These are phyloP conservation scores for Geranomyces michiganensis DNA, from an alignment of 192 early-diverging fungal genomes.

Conservation along the genomic window DNA sequence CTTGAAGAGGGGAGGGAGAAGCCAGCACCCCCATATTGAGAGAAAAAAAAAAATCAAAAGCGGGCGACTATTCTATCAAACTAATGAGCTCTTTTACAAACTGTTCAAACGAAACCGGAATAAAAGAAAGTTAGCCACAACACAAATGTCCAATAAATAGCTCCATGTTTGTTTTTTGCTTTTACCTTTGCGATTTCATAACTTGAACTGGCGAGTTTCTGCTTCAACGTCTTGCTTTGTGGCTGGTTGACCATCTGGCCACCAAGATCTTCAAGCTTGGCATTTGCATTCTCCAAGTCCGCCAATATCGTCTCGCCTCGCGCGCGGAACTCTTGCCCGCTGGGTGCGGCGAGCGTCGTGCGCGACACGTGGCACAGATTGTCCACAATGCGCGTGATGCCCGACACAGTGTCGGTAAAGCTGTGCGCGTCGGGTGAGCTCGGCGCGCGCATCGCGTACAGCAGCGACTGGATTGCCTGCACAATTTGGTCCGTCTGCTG, in stretches of 20 bases:
- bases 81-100: slow-evolving; percentile 81
- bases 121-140: slow-evolving; percentile 4
- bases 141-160: neutral
- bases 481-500: slow-evolving; percentile 76
- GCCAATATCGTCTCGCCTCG: slow-evolving; percentile 64
- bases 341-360: slow-evolving; percentile 48
- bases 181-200: slow-evolving; percentile 85
- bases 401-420: slow-evolving; percentile 57
- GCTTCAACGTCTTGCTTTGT: slow-evolving; percentile 70
- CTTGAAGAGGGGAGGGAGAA: neutral
- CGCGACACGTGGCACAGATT: slow-evolving; percentile 57
- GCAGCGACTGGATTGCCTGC: slow-evolving; percentile 73
- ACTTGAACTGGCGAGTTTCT: slow-evolving; percentile 76
- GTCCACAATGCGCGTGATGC: slow-evolving; percentile 64
- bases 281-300: slow-evolving; percentile 56
- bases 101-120: slow-evolving; percentile 5
- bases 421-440: slow-evolving; percentile 50
- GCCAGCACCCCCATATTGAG: neutral
- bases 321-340: slow-evolving; percentile 36
- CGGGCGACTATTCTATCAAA: slow-evolving; percentile 61
- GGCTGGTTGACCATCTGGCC: slow-evolving; percentile 51
- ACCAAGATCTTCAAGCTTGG: slow-evolving; percentile 63
- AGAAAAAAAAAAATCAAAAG: too few species aligned
- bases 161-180: neutral
- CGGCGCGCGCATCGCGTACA: slow-evolving; percentile 58